Conservation (phyloP, 768 basidiomycete genomes). For the Brasilioporus rufonigricans region DNA sequence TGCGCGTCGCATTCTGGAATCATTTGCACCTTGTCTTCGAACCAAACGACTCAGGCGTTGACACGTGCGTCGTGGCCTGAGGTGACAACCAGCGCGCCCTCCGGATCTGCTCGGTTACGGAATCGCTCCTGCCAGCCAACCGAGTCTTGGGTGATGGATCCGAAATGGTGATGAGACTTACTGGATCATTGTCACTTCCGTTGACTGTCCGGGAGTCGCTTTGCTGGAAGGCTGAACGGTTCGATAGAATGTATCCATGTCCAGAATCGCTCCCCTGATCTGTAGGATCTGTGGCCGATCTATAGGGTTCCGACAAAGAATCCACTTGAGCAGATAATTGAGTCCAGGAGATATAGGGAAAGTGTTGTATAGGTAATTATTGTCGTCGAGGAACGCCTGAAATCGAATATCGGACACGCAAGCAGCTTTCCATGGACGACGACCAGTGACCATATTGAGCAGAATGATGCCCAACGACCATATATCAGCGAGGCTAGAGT, state of each 20-base stretch:
- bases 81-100: background rate
- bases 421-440: conserved; percentile 16
- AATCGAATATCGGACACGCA: conserved; percentile 8
- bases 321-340: conserved; percentile 15
- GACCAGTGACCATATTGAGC: conserved; percentile 73
- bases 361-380: conserved; percentile 13
- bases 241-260: conserved; percentile 18
- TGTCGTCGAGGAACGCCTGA: conserved; percentile 13
- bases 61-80: background rate
- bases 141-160: background rate
- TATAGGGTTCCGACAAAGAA: conserved; percentile 15
- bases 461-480: conserved; percentile 82
- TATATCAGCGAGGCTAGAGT: conserved; percentile 44
- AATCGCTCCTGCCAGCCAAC: background rate
- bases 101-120: background rate
- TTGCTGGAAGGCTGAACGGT: background rate
- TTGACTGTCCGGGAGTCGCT: background rate
- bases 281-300: conserved; percentile 15
- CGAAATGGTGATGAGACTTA: background rate
- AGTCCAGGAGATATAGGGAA: conserved; percentile 16
- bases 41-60: background rate
- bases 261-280: conserved; percentile 16
- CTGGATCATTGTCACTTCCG: background rate
- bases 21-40: too few species aligned
- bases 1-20: too few species aligned